These are phyloP conservation scores for Hyparrhenia diplandra DNA, from an alignment of 176 grass and related monocot species.

Conservation along the genomic window DNA sequence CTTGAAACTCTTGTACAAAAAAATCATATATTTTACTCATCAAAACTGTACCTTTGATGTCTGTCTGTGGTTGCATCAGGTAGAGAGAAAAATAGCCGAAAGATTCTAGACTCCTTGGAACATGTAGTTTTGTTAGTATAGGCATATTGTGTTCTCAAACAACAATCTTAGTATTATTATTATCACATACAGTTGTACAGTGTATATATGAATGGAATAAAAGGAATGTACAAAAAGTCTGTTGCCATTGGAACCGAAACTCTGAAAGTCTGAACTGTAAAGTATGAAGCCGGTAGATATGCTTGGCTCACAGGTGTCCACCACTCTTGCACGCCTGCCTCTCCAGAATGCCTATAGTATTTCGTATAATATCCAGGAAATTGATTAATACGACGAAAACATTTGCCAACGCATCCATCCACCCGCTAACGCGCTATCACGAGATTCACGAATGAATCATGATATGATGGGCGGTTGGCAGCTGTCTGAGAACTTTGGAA, in stretches of 20 bases:
- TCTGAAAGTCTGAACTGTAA: slow-evolving; percentile 17
- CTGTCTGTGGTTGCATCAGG: neutral
- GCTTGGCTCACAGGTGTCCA: neutral
- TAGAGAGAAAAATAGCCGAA: neutral
- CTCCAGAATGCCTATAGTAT: neutral
- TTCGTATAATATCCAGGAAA: neutral
- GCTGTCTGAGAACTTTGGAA: neutral
- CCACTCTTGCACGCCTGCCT: slow-evolving; percentile 9
- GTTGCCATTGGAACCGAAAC: neutral
- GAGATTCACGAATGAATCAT: neutral
- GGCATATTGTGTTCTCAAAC: neutral
- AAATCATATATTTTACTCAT: neutral
- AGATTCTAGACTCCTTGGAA: too few species aligned
- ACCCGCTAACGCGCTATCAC: slow-evolving; percentile 7
- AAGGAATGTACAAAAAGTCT: neutral
- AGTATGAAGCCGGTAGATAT: neutral
- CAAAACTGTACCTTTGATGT: neutral
- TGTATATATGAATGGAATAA: neutral
- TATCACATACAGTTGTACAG: too few species aligned
- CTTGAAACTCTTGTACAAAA: neutral
- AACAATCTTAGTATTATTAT: neutral
- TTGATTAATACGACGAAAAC: neutral
- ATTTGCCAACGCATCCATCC: neutral
- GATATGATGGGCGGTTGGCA: neutral
- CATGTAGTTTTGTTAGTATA: too few species aligned